Percentiles rank a stretch among this genome's conserved stretches.
Evolutionary conservation across 495 filamentous ascomycete species (phyloP).

Genomic region (Penicillium cataractarum): DNA sequence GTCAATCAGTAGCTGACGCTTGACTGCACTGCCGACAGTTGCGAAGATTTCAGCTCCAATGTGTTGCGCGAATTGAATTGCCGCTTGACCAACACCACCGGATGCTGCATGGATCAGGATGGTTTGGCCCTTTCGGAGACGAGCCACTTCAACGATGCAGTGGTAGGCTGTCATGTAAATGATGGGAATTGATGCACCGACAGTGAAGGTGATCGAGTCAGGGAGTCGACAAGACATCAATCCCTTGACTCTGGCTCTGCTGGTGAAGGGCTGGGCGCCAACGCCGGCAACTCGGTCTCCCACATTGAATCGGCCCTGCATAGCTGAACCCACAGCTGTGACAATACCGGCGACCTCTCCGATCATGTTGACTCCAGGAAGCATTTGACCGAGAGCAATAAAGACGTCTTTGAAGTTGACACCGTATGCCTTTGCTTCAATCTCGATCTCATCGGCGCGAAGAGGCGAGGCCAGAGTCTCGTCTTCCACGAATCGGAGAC

Average conservation of each 20-base stretch:
- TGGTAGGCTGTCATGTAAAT: conserved; percentile 8
- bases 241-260: conserved; percentile 8
- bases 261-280: conserved; percentile 5
- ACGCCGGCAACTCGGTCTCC: conserved; percentile 6
- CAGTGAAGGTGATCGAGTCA: not conserved
- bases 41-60: conserved; percentile 44
- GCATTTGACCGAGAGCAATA: conserved; percentile 9
- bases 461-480: not conserved
- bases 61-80: conserved; percentile 43
- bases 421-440: conserved; percentile 34
- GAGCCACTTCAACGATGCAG: conserved; percentile 1
- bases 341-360: conserved; percentile 6
- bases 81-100: conserved; percentile 51
- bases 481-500: conserved; percentile 2
- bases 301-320: conserved; percentile 1
- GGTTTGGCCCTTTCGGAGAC: conserved; percentile 31
- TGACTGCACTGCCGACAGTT: conserved; percentile 47
- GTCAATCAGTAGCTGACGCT: conserved; percentile 39
- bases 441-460: conserved; percentile 24
- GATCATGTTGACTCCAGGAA: conserved; percentile 7
- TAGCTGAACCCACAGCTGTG: not conserved
- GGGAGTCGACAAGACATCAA: conserved; percentile 9
- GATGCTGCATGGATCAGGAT: conserved; percentile 56
- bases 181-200: conserved; percentile 11
- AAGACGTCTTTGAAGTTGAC: conserved; percentile 51